Percentiles rank a stretch among this genome's conserved stretches.
These are phyloP conservation scores for Alternaria sp. DNA, from an alignment of 2,329 filamentous ascomycete species.

Conservation along the genomic window DNA sequence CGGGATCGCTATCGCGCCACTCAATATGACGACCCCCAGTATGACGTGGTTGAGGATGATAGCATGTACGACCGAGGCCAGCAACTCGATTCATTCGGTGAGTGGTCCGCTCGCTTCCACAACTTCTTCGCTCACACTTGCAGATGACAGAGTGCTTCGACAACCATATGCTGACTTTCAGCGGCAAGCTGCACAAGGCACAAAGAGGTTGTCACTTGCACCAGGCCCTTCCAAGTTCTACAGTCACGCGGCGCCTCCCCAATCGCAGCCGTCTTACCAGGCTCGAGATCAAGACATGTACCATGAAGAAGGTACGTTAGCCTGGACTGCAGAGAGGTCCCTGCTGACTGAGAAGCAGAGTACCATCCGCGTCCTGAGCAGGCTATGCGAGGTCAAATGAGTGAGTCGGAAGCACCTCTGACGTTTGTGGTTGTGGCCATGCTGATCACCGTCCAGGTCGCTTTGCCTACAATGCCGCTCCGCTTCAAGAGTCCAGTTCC, in stretches of 20 bases:
- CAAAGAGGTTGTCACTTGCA: slow-evolving; percentile 48
- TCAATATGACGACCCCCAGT: slow-evolving; percentile 20
- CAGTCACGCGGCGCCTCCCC: slow-evolving; percentile 1
- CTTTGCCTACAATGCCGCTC: slow-evolving; percentile 30
- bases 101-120: slow-evolving; percentile 4
- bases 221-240: slow-evolving; percentile 25
- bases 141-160: slow-evolving; percentile 48
- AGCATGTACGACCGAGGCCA: slow-evolving; percentile 15
- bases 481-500: slow-evolving; percentile 38
- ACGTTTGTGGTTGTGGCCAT: background rate
- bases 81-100: slow-evolving; percentile 59
- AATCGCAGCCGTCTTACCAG: slow-evolving; percentile 8
- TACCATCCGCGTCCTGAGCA: slow-evolving; percentile 1
- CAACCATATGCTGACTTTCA: slow-evolving; percentile 42
- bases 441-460: slow-evolving; percentile 18
- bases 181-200: slow-evolving; percentile 43
- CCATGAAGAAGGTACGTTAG: background rate
- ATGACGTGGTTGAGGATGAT: slow-evolving; percentile 37
- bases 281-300: background rate
- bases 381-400: slow-evolving; percentile 3
- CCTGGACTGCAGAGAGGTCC: background rate
- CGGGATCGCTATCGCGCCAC: slow-evolving; percentile 35
- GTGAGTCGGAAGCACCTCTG: slow-evolving; percentile 5
- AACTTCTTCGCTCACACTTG: background rate
- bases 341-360: slow-evolving; percentile 9